Conservation (phyloP, 2,329 filamentous ascomycete genomes). For the Nothopassalora personata region DNA sequence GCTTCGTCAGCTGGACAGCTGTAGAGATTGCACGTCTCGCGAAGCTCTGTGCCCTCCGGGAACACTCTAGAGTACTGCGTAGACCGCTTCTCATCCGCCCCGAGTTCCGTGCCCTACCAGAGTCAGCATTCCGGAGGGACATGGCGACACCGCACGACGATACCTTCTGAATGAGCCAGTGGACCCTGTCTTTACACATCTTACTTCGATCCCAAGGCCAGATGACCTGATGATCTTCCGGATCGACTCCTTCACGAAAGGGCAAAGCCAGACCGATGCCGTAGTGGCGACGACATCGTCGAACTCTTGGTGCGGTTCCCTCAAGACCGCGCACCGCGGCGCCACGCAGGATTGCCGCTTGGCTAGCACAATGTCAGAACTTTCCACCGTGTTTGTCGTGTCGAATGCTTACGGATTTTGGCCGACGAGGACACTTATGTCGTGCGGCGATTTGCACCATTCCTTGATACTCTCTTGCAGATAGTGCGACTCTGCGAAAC, state of each 20-base stretch:
- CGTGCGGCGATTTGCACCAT: conserved; percentile 6
- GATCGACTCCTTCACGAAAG: conserved; percentile 11
- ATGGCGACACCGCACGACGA: neutral
- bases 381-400: neutral
- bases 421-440: conserved; percentile 6
- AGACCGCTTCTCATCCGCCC: neutral
- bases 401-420: conserved; percentile 7
- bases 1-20: neutral
- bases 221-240: neutral
- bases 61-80: neutral
- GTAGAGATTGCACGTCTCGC: conserved; percentile 1
- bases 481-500: conserved; percentile 15
- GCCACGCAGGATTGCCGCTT: conserved; percentile 16
- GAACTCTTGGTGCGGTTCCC: conserved; percentile 11
- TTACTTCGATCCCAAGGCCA: neutral
- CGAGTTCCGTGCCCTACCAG: neutral
- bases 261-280: conserved; percentile 2
- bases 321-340: conserved; percentile 13
- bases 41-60: neutral
- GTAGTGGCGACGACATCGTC: conserved; percentile 12
- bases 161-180: conserved; percentile 2
- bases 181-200: conserved; percentile 1
- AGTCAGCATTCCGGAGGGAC: neutral
- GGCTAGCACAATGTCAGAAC: neutral
- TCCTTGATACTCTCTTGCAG: conserved; percentile 4